Base-by-base conservation (phyloP, 345 rosid genomes). In the Turritis glabra region DNA sequence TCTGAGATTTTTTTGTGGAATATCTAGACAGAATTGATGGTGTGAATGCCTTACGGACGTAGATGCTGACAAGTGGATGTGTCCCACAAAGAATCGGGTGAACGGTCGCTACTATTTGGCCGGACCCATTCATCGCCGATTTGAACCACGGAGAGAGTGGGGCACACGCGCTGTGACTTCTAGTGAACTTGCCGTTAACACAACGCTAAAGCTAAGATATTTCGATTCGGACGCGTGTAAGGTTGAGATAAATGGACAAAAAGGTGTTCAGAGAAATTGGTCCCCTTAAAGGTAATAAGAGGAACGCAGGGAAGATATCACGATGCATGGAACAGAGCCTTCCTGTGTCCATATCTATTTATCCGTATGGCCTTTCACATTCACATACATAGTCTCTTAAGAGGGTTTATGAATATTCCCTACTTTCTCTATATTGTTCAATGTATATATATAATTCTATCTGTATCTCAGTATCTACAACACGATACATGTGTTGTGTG, bases 141-240 rank as follows among this genome's bases (percentile, higher is more conserved):
- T 5, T 17, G 41, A 60, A 27, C 62, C 67, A 64, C 48, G 53
- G 55, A 40, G 62, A 77, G 61, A 47, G 80, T 64, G 76, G 72
- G 27, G 0, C 53, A 46, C 55, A 71, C 80, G 72, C 67, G 55
- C 71, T 8, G 43, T 54, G 71, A 54, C 75, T 53, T 69, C 5
- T 64, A 47, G 67, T 64, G 76, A 77, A 77, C 72, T 55, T 77
- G 76, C 80, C 80, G 76, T 77, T 71, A 48, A 38, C 17, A 56
- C 67, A 64, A 77, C 72, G 80, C 76, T 35, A 67, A 15, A 50
- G 67, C 25, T 48, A 17, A 67, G 64, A 56, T 43, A 67, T 60
- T 68, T 67, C 21, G 50, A 59, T 43, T 44, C 62, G 3, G 41
- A 74, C 69, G 68, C 74, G 69, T 63, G 69, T 75, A 51, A 53